Conservation (phyloP, 1,284 basidiomycete genomes). For the Dichomitus squalens region DNA sequence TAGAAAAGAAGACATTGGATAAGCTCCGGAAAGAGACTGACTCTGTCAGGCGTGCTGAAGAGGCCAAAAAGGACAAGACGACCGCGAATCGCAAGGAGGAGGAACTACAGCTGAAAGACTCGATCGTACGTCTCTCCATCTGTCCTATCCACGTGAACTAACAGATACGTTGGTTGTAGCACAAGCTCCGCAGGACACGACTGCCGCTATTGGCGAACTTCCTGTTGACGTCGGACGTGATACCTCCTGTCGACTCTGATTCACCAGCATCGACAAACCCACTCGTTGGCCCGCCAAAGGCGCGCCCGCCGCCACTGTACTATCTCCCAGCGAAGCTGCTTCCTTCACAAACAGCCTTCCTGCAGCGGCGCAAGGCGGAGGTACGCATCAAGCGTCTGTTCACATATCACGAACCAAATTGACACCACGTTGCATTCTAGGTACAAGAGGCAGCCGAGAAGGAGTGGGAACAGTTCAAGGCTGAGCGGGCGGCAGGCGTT, state of each 20-base stretch:
- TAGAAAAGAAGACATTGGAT: constrained; percentile 78
- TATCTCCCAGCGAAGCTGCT: constrained; percentile 73
- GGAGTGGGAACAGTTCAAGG: constrained; percentile 66
- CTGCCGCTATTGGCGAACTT: constrained; percentile 76
- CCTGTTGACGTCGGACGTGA: constrained; percentile 71
- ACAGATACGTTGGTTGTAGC: constrained; percentile 39
- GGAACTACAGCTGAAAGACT: constrained; percentile 76
- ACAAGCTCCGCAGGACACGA: constrained; percentile 69
- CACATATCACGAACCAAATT: not conserved
- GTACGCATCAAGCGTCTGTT: constrained; percentile 37
- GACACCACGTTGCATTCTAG: constrained; percentile 37
- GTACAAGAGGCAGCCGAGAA: constrained; percentile 62
- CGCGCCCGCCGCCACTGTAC: constrained; percentile 75
- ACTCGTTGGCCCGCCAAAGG: constrained; percentile 54
- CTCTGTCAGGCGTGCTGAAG: constrained; percentile 77
- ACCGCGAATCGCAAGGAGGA: constrained; percentile 75
- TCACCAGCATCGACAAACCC: constrained; percentile 37
- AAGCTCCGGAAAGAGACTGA: constrained; percentile 82
- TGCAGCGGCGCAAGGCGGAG: constrained; percentile 62
- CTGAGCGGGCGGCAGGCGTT: constrained; percentile 59
- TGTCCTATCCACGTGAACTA: not conserved
- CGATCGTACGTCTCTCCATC: constrained; percentile 55
- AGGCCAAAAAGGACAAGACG: constrained; percentile 80
- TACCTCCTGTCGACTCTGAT: constrained; percentile 43
- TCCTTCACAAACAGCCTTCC: constrained; percentile 70